Evolutionary conservation across 148 eudicot species (phyloP), one percentile per base, ranked within the genome.

Genomic region (Heliamphora exappendiculata): DNA sequence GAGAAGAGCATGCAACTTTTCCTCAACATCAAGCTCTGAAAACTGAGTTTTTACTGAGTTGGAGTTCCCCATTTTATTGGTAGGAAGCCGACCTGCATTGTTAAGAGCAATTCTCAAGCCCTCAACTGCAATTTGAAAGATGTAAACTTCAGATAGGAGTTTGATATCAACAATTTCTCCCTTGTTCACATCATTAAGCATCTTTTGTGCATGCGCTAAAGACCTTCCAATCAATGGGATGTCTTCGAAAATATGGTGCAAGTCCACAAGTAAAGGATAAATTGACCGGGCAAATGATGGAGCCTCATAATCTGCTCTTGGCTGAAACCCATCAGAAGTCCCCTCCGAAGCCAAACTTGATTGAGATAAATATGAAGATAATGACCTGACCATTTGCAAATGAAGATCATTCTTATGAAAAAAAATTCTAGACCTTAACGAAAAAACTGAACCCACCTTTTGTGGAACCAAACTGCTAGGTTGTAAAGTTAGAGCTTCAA

Each of bases 181-280:
- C 63, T 73, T 84, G 72, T 78, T 83, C 22, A 90, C 86, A 72
- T 88, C 88, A 76, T 71, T 42, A 66, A 90, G 82, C 91, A 90
- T 80, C 79, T 83, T 88, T 78, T 81, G 90, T 24, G 85, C 89
- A 79, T 81, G 79, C 72, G 90, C 91, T 70, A 85, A 78, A 75
- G 85, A 88, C 4, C 83, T 87, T 41, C 87, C 84, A 80, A 95
- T 91, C 8, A 94, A 89, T 5, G 99, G 97, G 50, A 95, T 86
- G 62, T 91, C 94, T 34, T 80, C 49, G 79, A 95, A 95, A 28
- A 88, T 87, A 71, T 88, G 81, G 71, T 90, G 88, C 66, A 90
- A 85, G 83, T 91, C 96, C 67, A 80, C 76, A 70, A 95, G 96
- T 70, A 95, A 78, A 0, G 93, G 91, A 84, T 95, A 95, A 26